These are phyloP conservation scores for Chlorella sp. DNA, from an alignment of 139 green algal species.

Conservation along the genomic window DNA sequence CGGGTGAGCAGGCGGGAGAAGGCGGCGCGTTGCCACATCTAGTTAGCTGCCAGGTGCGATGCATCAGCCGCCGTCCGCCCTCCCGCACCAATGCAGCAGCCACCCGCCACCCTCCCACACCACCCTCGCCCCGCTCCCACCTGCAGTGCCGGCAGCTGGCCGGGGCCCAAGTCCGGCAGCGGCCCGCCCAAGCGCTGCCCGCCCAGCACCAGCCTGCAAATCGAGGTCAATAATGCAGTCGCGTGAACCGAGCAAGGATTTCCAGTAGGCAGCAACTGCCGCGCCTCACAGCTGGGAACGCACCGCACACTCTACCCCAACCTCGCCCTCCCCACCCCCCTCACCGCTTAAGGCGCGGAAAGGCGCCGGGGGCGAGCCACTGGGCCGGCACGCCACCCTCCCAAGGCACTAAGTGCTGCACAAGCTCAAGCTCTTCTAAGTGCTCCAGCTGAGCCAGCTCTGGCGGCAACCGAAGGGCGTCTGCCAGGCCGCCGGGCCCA, in stretches of 20 bases:
- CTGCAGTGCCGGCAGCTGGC: background rate
- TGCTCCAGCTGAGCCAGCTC: background rate
- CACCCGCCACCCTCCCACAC: too few relatives aligned
- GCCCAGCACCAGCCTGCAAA: background rate
- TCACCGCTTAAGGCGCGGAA: conserved; percentile 9
- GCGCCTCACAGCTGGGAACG: too few relatives aligned
- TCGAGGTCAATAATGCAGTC: too few relatives aligned
- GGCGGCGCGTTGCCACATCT: too few relatives aligned
- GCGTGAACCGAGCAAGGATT: too few relatives aligned
- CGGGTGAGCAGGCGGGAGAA: too few relatives aligned
- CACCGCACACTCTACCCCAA: background rate
- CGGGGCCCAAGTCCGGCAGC: background rate
- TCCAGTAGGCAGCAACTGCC: too few relatives aligned
- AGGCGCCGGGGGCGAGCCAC: background rate
- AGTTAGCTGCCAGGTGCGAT: too few relatives aligned
- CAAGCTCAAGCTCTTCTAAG: background rate
- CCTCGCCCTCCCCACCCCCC: background rate
- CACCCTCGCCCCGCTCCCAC: too few relatives aligned
- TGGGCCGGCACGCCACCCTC: background rate
- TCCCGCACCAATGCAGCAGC: too few relatives aligned
- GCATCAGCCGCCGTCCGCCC: too few relatives aligned
- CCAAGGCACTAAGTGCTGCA: background rate
- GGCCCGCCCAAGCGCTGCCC: background rate
- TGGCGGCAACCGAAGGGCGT: background rate
- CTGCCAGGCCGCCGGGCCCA: background rate